Conservation (phyloP, 805 yeast species). For the Torulaspora indica region DNA sequence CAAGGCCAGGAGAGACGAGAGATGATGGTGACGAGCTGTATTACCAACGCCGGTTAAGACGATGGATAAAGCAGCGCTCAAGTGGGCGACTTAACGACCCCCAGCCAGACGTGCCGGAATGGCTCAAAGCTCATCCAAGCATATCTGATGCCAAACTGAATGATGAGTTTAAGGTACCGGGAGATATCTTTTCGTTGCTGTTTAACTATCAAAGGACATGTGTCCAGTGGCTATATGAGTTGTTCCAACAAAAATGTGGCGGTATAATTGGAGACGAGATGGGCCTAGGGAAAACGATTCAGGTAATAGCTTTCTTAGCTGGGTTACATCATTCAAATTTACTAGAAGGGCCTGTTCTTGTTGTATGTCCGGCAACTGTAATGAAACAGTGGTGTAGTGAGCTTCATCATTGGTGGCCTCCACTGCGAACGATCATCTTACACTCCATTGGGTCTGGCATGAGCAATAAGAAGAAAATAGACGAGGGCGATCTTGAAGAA, state of each 20-base stretch:
- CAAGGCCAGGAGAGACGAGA: slow-evolving; percentile 29
- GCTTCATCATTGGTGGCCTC: slow-evolving; percentile 97
- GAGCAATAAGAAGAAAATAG: slow-evolving; percentile 37
- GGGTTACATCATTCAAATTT: slow-evolving; percentile 79
- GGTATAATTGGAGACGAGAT: slow-evolving; percentile 97
- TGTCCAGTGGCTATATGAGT: slow-evolving; percentile 96
- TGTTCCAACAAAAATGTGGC: slow-evolving; percentile 83
- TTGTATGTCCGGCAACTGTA: slow-evolving; percentile 97
- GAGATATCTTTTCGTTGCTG: slow-evolving; percentile 79
- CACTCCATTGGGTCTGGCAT: slow-evolving; percentile 93
- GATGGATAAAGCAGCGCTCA: slow-evolving; percentile 57
- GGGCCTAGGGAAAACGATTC: slow-evolving; percentile 97
- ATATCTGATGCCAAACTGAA: slow-evolving; percentile 71
- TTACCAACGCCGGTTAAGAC: slow-evolving; percentile 55
- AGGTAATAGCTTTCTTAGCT: slow-evolving; percentile 84
- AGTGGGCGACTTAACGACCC: slow-evolving; percentile 32
- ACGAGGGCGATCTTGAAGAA: slow-evolving; percentile 51
- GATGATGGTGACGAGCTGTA: slow-evolving; percentile 80
- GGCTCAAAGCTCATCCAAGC: slow-evolving; percentile 72
- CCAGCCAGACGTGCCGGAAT: slow-evolving; percentile 44
- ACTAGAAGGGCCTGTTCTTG: slow-evolving; percentile 68
- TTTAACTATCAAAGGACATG: slow-evolving; percentile 95
- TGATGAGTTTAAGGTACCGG: slow-evolving; percentile 71
- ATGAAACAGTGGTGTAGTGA: slow-evolving; percentile 96
- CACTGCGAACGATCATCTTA: slow-evolving; percentile 74